Evolutionary conservation across 345 rosid species (phyloP).

Genomic region (Lumnitzera littorea): DNA sequence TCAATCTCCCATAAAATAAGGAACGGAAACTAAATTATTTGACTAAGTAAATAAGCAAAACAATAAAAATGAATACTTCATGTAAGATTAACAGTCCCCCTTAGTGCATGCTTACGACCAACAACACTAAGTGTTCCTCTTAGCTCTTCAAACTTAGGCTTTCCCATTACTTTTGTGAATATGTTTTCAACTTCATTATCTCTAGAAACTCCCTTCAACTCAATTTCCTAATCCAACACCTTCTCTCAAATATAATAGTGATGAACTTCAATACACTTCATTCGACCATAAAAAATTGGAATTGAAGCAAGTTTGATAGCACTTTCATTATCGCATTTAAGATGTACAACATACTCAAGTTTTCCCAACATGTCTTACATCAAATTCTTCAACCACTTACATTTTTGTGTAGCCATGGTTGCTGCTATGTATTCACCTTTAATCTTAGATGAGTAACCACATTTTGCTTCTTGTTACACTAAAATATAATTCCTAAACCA

Average conservation of each 20-base stretch:
- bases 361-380: neutral
- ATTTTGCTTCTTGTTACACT: conserved; percentile 4
- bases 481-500: neutral
- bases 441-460: neutral
- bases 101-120: neutral
- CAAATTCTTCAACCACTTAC: conserved; percentile 9
- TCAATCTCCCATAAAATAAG: too few species aligned
- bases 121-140: neutral
- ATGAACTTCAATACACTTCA: neutral
- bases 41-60: too few species aligned
- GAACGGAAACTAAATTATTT: too few species aligned
- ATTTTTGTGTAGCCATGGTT: neutral
- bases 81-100: neutral
- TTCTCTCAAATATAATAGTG: conserved; percentile 4
- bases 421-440: neutral
- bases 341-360: neutral
- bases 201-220: neutral
- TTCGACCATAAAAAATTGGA: conserved; percentile 2
- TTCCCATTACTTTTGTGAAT: neutral
- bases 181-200: neutral
- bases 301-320: conserved; percentile 3
- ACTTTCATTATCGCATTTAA: conserved; percentile 2
- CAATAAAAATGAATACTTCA: too few species aligned
- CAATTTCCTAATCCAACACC: neutral
- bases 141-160: neutral